These are phyloP conservation scores for Verticillium albo-atrum DNA, from an alignment of 2,329 filamentous ascomycete genomes.

Conservation along the genomic window DNA sequence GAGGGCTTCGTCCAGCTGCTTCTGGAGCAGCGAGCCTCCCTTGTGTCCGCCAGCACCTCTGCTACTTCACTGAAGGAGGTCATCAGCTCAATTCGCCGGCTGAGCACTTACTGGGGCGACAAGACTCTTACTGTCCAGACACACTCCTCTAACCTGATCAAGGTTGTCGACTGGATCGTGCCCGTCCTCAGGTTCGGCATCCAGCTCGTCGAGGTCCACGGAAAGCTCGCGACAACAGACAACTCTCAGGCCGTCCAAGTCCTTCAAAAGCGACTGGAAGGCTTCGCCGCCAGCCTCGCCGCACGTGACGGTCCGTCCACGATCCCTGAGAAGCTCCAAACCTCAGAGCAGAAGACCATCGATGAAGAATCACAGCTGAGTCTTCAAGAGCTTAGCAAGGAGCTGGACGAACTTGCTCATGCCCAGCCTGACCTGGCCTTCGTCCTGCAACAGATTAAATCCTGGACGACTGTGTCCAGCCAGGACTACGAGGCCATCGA, in stretches of 20 bases:
- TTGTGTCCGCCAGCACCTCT: constrained; percentile 34
- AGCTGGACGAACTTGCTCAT: constrained; percentile 30
- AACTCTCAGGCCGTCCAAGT: constrained; percentile 37
- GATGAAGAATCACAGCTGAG: constrained; percentile 28
- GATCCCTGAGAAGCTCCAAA: constrained; percentile 49
- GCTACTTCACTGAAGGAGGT: constrained; percentile 21
- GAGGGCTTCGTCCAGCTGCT: constrained; percentile 75
- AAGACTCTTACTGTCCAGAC: neutral
- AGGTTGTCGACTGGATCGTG: constrained; percentile 54
- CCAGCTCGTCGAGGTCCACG: constrained; percentile 62
- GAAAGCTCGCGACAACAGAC: constrained; percentile 53
- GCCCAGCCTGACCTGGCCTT: constrained; percentile 57
- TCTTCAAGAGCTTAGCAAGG: constrained; percentile 29
- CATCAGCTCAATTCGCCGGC: constrained; percentile 11
- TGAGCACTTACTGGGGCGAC: constrained; percentile 6
- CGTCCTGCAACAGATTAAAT: constrained; percentile 59
- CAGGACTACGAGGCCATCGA: constrained; percentile 11
- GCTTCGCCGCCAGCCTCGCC: constrained; percentile 37
- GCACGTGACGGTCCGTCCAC: constrained; percentile 36
- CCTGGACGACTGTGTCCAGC: constrained; percentile 50
- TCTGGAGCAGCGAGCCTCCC: constrained; percentile 52
- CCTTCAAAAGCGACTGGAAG: constrained; percentile 46
- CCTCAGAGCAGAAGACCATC: constrained; percentile 27
- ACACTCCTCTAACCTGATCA: constrained; percentile 16
- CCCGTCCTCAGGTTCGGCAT: constrained; percentile 61